phyloP scores from a whole-genome alignment of 2,329 filamentous ascomycete genomes.

The Exophiala spinifera region DNA sequence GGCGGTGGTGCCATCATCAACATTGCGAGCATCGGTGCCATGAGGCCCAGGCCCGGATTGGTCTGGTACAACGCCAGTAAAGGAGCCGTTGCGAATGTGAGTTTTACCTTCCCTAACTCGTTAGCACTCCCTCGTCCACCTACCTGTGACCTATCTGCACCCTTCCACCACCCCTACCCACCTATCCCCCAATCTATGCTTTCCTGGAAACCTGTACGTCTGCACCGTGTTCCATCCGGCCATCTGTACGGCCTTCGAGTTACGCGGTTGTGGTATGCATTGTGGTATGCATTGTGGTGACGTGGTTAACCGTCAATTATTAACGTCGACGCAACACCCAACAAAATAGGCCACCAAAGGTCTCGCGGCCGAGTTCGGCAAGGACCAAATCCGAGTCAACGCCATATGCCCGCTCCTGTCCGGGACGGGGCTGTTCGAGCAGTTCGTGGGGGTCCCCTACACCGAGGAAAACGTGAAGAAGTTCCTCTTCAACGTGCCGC shows the following conservation, averaged over 20 bases:
- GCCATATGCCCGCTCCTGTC: conserved; percentile 63
- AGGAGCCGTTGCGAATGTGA: conserved; percentile 44
- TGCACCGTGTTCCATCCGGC: too few species aligned
- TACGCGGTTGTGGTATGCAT: too few species aligned
- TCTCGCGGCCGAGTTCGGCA: conserved; percentile 49
- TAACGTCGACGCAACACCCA: too few species aligned
- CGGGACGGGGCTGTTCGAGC: conserved; percentile 58
- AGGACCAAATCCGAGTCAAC: conserved; percentile 49
- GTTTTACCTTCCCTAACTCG: conserved; percentile 10
- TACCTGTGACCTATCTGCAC: too few species aligned
- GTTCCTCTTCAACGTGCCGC: conserved; percentile 44
- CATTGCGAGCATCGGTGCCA: conserved; percentile 44
- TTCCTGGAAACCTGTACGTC: too few species aligned
- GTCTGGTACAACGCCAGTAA: conserved; percentile 48
- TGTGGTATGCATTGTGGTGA: too few species aligned
- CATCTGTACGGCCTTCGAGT: too few species aligned
- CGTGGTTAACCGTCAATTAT: too few species aligned
- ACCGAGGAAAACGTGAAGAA: conserved; percentile 45
- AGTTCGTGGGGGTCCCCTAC: conserved; percentile 41
- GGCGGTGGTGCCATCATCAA: conserved; percentile 46
- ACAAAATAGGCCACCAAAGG: conserved; percentile 59
- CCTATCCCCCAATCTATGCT: too few species aligned
- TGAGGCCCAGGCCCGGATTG: conserved; percentile 41
- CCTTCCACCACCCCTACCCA: too few species aligned
- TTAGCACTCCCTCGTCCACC: too few species aligned